These are phyloP conservation scores for Mycena citricolor DNA, from an alignment of 1,284 basidiomycete genomes.

Conservation along the genomic window DNA sequence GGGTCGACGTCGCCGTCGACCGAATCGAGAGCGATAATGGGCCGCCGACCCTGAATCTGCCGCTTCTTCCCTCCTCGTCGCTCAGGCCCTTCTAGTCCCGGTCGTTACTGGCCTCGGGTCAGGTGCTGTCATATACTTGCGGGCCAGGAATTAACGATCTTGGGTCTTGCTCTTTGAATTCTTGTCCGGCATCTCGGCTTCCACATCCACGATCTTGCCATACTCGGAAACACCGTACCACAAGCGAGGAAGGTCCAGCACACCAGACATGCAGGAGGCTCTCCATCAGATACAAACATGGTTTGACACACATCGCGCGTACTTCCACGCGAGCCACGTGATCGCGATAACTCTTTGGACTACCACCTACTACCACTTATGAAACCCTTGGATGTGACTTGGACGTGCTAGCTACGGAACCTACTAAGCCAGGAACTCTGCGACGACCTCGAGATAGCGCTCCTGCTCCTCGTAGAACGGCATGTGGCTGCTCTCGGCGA, in stretches of 20 bases:
- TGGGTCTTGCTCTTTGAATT: constrained; percentile 1
- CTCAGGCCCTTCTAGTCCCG: too few species aligned
- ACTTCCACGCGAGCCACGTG: too few species aligned
- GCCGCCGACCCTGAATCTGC: too few species aligned
- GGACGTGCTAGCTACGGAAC: too few species aligned
- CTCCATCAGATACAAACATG: neutral
- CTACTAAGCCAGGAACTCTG: constrained; percentile 29
- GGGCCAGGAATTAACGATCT: neutral
- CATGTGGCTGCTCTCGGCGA: constrained; percentile 46
- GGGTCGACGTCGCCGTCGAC: constrained; percentile 70
- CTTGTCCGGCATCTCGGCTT: neutral
- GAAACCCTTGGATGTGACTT: too few species aligned
- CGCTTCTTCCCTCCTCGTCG: too few species aligned
- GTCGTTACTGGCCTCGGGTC: neutral
- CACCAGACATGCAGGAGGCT: neutral
- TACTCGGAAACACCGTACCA: neutral
- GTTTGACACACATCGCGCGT: neutral
- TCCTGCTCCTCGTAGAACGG: constrained; percentile 48
- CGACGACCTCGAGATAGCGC: constrained; percentile 41
- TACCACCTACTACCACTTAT: too few species aligned
- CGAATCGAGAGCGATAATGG: too few species aligned
- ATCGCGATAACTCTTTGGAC: too few species aligned
- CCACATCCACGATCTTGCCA: neutral
- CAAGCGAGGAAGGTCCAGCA: neutral
- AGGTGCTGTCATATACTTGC: neutral